These are phyloP conservation scores for Rhamnella rubrinervis DNA, from an alignment of 331 rosid species.

Conservation along the genomic window DNA sequence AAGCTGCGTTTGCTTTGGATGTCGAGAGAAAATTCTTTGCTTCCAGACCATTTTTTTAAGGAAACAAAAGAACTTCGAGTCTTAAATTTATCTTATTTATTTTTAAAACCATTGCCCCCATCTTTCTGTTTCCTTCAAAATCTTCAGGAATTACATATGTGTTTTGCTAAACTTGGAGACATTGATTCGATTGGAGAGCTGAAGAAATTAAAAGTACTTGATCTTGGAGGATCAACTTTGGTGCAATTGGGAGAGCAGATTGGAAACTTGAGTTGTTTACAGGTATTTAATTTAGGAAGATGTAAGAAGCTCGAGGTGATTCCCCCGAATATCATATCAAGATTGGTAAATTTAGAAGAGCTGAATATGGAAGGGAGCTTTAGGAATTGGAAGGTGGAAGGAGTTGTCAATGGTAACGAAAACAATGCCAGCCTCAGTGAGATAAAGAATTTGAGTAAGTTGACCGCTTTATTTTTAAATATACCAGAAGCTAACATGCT, in stretches of 20 bases:
- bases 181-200: neutral
- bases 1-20: neutral
- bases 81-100: neutral
- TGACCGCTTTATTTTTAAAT: too few species aligned
- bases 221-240: neutral
- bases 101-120: neutral
- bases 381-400: neutral
- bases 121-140: neutral
- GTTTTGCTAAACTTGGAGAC: neutral
- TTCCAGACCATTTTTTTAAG: neutral
- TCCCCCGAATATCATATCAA: constrained; percentile 13
- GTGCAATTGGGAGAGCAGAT: neutral
- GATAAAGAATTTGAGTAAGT: too few species aligned
- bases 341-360: constrained; percentile 2
- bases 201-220: constrained; percentile 3
- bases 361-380: neutral
- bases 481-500: too few species aligned
- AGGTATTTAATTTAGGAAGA: neutral
- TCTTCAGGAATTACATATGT: neutral
- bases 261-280: neutral
- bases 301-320: neutral
- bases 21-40: too few species aligned
- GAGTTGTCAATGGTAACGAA: too few species aligned
- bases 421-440: too few species aligned
- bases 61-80: neutral